phyloP scores from a whole-genome alignment of 352 stramenopile species.

The Pythium phragmiticola region DNA sequence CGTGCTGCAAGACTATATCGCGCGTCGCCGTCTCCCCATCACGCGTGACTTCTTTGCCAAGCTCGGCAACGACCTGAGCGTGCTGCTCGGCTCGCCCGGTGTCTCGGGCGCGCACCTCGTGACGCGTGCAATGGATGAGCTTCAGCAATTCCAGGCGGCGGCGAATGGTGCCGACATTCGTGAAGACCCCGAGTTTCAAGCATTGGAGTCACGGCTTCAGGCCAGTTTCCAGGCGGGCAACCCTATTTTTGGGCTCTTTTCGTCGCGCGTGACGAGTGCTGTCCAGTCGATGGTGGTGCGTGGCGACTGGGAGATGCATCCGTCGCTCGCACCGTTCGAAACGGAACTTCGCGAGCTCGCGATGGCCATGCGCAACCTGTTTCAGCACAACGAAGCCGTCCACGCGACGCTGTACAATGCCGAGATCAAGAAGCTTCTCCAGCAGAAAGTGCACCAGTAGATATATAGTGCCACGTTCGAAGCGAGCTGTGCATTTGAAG shows the following conservation, averaged over 20 bases:
- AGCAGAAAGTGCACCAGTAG: background rate
- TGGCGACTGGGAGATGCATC: conserved; percentile 33
- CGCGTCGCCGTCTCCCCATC: conserved; percentile 29
- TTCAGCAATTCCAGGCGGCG: conserved; percentile 14
- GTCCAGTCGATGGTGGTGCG: conserved; percentile 31
- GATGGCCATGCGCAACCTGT: conserved; percentile 36
- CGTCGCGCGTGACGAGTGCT: conserved; percentile 33
- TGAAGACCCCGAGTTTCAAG: conserved; percentile 29
- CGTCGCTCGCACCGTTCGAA: conserved; percentile 52
- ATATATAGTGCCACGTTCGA: too few relatives aligned
- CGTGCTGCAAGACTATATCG: conserved; percentile 57
- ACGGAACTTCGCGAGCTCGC: conserved; percentile 39
- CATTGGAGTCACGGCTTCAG: conserved; percentile 45
- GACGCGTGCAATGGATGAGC: conserved; percentile 43
- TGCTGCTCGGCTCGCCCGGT: conserved; percentile 41
- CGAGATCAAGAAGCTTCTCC: conserved; percentile 20
- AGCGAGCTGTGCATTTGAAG: background rate
- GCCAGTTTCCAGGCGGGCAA: conserved; percentile 46
- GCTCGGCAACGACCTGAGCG: conserved; percentile 37
- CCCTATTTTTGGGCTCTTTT: conserved; percentile 61
- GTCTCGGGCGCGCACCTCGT: conserved; percentile 52
- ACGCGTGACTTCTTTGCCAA: conserved; percentile 34
- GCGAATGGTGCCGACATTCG: conserved; percentile 19
- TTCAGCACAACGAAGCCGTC: conserved; percentile 69
- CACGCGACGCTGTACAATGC: conserved; percentile 66